Evolutionary conservation across 148 eudicot species (phyloP), one percentile per base, ranked within the genome.

Genomic region (Nepenthes mirabilis): DNA sequence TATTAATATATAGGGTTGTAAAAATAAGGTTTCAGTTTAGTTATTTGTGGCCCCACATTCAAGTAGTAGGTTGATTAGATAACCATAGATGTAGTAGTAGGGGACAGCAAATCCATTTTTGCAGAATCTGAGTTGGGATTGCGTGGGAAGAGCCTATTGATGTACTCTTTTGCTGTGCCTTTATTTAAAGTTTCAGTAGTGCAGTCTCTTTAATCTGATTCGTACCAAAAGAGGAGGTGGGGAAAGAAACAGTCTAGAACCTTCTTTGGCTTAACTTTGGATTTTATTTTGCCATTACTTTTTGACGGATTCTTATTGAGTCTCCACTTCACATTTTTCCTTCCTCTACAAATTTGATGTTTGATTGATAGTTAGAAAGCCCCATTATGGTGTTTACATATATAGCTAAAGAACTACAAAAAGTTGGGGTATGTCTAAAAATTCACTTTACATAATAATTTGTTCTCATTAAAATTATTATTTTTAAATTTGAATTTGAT

Each of bases 41-140:
- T 61, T 67, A 76, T 65, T 74, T 72, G 70, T 70, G 56, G 52
- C 76, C 64, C 72, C 70, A 62, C 71, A 67, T 34, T 64, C 43
- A 66, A 68, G 75, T 32, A 54, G 64, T 70, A 77, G 76, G 72
- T 33, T 14, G 62, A 52, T 58, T 61, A 69, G 72, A 56, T 56
- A 36, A 47, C 55, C 48, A 52, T 36, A 37, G 62, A 47, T 63
- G 63, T 43, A 60, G 67, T 35, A 37, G 40, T 63, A 58, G 64
- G 62, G 52, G 66, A 5, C 34, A 68, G 73, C 50, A 63, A 76
- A 72, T 76, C 60, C 36, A 58, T 32, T 57, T 34, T 63, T 34
- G 50, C 57, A 65, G 73, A 70, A 72, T 71, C 54, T 70, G 52
- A 37, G 68, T 61, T 57, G 57, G 61, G 57, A 43, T 60, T 60